A percentile compares a stretch with the other conserved stretches of the same genome.
phyloP scores from a whole-genome alignment of 176 grass and related monocot genomes.

The Oryza meyeriana region DNA sequence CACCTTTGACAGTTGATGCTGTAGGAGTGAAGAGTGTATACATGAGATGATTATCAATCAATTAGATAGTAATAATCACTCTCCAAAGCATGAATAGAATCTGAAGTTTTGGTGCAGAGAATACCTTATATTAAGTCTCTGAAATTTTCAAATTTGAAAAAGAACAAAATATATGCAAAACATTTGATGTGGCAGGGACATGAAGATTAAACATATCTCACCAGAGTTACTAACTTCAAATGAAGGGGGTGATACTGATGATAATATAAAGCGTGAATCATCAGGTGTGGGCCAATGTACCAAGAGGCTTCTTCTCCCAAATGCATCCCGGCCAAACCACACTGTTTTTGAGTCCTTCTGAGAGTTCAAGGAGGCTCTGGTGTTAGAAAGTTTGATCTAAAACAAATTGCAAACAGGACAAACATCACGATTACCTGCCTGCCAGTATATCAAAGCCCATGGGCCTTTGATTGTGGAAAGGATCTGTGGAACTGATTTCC shows the following conservation, averaged over 20 bases:
- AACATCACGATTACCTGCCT: constrained; percentile 58
- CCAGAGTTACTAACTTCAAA: constrained; percentile 30
- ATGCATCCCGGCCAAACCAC: constrained; percentile 88
- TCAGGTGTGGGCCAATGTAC: constrained; percentile 79
- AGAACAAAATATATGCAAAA: not conserved
- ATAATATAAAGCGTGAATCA: constrained; percentile 67
- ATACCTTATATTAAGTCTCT: not conserved
- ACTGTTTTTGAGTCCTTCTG: constrained; percentile 59
- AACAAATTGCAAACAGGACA: not conserved
- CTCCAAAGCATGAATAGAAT: constrained; percentile 1
- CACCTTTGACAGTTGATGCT: constrained; percentile 33
- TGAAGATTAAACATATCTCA: constrained; percentile 30
- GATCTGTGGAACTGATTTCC: constrained; percentile 49
- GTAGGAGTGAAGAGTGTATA: constrained; percentile 21
- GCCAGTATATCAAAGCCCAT: constrained; percentile 94
- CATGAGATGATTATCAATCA: constrained; percentile 14
- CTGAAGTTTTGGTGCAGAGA: not conserved
- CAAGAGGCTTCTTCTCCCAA: constrained; percentile 86
- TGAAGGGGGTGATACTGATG: constrained; percentile 66
- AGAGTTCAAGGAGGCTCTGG: constrained; percentile 16
- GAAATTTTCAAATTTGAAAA: not conserved
- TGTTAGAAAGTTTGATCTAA: constrained; percentile 20
- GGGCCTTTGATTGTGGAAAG: constrained; percentile 81
- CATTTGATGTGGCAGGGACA: not conserved
- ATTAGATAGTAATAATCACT: not conserved